These are phyloP conservation scores for sorghum (Sorghum bicolor) DNA, from an alignment of 176 grass and related monocot species.

Conservation along the genomic window Sorghum_bicolor_NCBIv3 NC_012872.2:3601001-3601500, in stretches of 20 bases:
- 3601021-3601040: too few relatives aligned
- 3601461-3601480: conserved; percentile 72
- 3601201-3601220: background rate
- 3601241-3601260: background rate
- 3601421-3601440: background rate
- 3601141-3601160: background rate
- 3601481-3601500: conserved; percentile 77
- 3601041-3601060: background rate
- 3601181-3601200: background rate
- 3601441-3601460: background rate
- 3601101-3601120: background rate
- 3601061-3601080: background rate
- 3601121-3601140: background rate
- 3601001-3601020: too few relatives aligned
- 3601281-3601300: background rate
- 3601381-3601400: background rate
- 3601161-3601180: background rate
- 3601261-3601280: background rate
- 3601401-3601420: background rate
- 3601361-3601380: background rate
- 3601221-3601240: background rate
- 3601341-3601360: background rate
- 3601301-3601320: conserved; percentile 13
- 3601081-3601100: background rate
- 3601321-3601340: background rate